A percentile compares a stretch with the other conserved stretches of the same genome.
These are phyloP conservation scores for Castanea mollissima DNA, from an alignment of 306 rosid genomes.

Conservation along the genomic window DNA sequence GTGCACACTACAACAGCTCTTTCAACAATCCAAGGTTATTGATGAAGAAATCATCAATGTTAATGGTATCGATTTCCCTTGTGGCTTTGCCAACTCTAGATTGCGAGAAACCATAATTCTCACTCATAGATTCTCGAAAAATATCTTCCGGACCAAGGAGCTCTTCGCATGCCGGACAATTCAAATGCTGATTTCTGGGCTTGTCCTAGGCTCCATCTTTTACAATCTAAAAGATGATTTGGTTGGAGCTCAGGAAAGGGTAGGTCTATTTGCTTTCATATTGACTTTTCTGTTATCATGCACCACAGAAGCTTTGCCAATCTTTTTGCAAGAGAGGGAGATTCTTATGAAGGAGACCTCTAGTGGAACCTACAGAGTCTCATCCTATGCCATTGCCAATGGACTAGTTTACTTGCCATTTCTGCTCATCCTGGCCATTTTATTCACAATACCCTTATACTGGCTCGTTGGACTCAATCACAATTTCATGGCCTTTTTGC, in stretches of 20 bases:
- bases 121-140: slow-evolving; percentile 85
- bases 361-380: slow-evolving; percentile 82
- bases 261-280: slow-evolving; percentile 90
- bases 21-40: slow-evolving; percentile 74
- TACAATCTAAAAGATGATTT: slow-evolving; percentile 69
- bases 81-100: slow-evolving; percentile 70
- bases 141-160: slow-evolving; percentile 84
- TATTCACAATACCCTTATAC: slow-evolving; percentile 71
- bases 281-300: slow-evolving; percentile 72
- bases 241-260: slow-evolving; percentile 67
- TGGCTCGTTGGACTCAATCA: slow-evolving; percentile 86
- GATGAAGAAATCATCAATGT: slow-evolving; percentile 48
- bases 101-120: slow-evolving; percentile 71
- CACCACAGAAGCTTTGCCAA: slow-evolving; percentile 87
- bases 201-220: slow-evolving; percentile 81
- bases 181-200: slow-evolving; percentile 84
- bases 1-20: slow-evolving; percentile 78
- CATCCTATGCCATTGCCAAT: slow-evolving; percentile 88
- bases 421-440: slow-evolving; percentile 75
- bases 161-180: slow-evolving; percentile 80
- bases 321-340: slow-evolving; percentile 90
- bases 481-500: slow-evolving; percentile 61
- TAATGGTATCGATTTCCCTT: slow-evolving; percentile 34
- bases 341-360: slow-evolving; percentile 92
- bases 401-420: slow-evolving; percentile 88